These are phyloP conservation scores for Rubia balearica DNA, from an alignment of 305 asterid species.

Conservation along the genomic window DNA sequence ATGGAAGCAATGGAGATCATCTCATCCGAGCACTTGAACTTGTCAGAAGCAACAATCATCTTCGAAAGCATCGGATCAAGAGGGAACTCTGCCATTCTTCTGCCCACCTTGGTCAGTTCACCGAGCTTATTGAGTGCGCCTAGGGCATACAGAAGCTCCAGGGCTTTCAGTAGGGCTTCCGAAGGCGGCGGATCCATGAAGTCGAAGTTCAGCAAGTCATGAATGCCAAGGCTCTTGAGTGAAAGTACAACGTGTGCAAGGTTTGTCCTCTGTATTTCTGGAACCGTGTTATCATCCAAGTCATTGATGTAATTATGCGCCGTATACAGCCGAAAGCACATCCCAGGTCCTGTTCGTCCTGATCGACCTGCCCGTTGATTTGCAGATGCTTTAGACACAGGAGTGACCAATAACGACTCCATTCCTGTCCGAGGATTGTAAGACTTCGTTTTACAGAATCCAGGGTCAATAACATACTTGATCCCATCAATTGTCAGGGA, in stretches of 20 bases:
- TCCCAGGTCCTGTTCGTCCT: slow-evolving; percentile 93
- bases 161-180: slow-evolving; percentile 37
- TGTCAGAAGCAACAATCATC: slow-evolving; percentile 91
- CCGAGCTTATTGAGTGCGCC: slow-evolving; percentile 33
- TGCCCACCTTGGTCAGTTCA: slow-evolving; percentile 73
- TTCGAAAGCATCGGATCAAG: slow-evolving; percentile 93
- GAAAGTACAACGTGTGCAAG: slow-evolving; percentile 81
- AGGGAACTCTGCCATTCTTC: slow-evolving; percentile 96
- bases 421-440: slow-evolving; percentile 85
- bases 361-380: slow-evolving; percentile 97
- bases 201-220: slow-evolving; percentile 79
- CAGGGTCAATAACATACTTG: slow-evolving; percentile 90
- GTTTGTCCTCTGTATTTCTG: slow-evolving; percentile 95
- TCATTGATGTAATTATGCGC: slow-evolving; percentile 62
- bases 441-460: slow-evolving; percentile 83
- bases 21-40: slow-evolving; percentile 77
- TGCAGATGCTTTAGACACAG: slow-evolving; percentile 92
- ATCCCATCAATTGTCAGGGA: slow-evolving; percentile 93
- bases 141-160: slow-evolving; percentile 36
- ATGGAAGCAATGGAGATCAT: slow-evolving; percentile 86
- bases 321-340: slow-evolving; percentile 78
- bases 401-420: slow-evolving; percentile 73
- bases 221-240: slow-evolving; percentile 92
- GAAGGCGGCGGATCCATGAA: slow-evolving; percentile 44
- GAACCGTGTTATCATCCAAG: slow-evolving; percentile 81